Conservation (phyloP, 257 asterid species). For the Solanum medicagineum region DNA sequence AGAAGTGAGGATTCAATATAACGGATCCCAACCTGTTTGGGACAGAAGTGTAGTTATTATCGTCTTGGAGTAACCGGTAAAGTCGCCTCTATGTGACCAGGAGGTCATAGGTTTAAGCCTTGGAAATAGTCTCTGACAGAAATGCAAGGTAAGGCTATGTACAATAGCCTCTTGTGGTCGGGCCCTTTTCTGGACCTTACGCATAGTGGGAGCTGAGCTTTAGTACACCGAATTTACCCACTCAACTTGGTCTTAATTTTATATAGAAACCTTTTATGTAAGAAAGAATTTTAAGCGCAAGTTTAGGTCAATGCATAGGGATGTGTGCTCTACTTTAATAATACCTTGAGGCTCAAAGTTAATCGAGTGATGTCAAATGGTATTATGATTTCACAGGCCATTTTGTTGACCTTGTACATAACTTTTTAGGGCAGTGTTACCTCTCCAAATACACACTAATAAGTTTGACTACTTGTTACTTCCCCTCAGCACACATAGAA, state of each 20-base stretch:
- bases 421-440: slow-evolving; percentile 13
- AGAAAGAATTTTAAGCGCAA: not conserved
- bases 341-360: slow-evolving; percentile 4
- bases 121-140: too few relatives aligned
- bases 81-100: too few relatives aligned
- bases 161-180: too few relatives aligned
- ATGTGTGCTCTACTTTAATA: slow-evolving; percentile 8
- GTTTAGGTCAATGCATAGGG: slow-evolving; percentile 19
- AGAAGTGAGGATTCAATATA: not conserved
- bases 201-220: too few relatives aligned
- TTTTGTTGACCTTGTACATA: slow-evolving; percentile 21
- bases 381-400: slow-evolving; percentile 18
- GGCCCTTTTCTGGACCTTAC: too few relatives aligned
- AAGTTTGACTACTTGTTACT: not conserved
- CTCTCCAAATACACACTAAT: slow-evolving; percentile 1
- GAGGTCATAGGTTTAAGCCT: too few relatives aligned
- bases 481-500: not conserved
- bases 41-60: not conserved
- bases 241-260: not conserved
- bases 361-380: slow-evolving; percentile 15
- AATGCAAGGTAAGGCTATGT: too few relatives aligned
- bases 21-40: not conserved
- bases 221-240: too few relatives aligned
- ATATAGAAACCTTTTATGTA: not conserved
- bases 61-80: too few relatives aligned